phyloP scores from a whole-genome alignment of 768 basidiomycete species.

The Trametopsis cervina region DNA sequence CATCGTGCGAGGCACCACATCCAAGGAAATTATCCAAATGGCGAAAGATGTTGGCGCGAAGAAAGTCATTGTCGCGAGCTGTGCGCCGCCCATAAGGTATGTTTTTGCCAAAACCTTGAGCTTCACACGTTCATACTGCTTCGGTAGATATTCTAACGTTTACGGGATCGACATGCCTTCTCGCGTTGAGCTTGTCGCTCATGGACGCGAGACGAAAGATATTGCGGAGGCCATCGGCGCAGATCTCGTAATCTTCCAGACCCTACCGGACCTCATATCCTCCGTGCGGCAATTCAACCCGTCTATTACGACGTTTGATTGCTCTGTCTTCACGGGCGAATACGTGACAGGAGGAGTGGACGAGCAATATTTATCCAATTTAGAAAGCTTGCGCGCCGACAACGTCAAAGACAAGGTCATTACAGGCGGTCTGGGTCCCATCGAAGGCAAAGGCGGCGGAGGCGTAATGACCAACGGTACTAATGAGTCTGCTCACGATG shows the following conservation, averaged over 20 bases:
- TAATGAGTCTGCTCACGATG: constrained; percentile 18
- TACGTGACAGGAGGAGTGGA: constrained; percentile 94
- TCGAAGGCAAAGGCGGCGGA: constrained; percentile 31
- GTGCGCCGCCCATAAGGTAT: constrained; percentile 92
- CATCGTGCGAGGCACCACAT: constrained; percentile 97
- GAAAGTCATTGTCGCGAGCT: constrained; percentile 93
- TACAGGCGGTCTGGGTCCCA: constrained; percentile 24
- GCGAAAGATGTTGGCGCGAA: constrained; percentile 98
- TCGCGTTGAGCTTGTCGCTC: constrained; percentile 85
- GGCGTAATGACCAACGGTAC: constrained; percentile 19
- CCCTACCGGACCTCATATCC: constrained; percentile 76
- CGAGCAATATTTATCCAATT: constrained; percentile 64
- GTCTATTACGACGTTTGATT: constrained; percentile 74
- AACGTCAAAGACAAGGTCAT: constrained; percentile 56
- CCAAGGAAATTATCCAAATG: constrained; percentile 98
- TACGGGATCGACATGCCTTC: constrained; percentile 99
- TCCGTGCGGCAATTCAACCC: constrained; percentile 86
- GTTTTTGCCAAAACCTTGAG: constrained; percentile 10
- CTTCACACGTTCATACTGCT: constrained; percentile 4
- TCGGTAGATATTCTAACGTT: constrained; percentile 75
- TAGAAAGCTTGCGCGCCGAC: constrained; percentile 80
- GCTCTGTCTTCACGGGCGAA: constrained; percentile 96
- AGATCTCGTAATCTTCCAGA: constrained; percentile 94
- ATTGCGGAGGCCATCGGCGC: constrained; percentile 85
- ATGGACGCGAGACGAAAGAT: constrained; percentile 61